Percentiles rank a stretch among this genome's conserved stretches.
Evolutionary conservation across 106 monocot genomes (phyloP).

Genomic region (Allium fistulosum): DNA sequence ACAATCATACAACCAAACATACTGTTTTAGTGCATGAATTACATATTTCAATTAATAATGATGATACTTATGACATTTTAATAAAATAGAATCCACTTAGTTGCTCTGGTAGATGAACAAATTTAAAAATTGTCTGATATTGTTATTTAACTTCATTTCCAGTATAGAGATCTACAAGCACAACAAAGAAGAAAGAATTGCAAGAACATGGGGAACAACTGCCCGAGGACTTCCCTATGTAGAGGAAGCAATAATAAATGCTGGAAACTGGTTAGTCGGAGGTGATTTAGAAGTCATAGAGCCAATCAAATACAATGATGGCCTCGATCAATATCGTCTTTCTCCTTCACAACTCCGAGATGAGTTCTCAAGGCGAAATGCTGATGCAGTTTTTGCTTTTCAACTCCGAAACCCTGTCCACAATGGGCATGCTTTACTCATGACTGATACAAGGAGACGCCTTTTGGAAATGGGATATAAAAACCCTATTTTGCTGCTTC

Average conservation of each 20-base stretch:
- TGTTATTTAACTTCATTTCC: constrained; percentile 7
- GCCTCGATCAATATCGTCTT: constrained; percentile 73
- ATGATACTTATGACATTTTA: too few relatives aligned
- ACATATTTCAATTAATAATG: too few relatives aligned
- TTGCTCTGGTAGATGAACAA: too few relatives aligned
- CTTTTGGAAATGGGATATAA: constrained; percentile 90
- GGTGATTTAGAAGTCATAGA: constrained; percentile 86
- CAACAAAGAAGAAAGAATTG: constrained; percentile 92
- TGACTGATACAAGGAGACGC: constrained; percentile 79
- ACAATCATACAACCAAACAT: too few relatives aligned
- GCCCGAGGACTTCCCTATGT: constrained; percentile 77
- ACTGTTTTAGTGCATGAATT: too few relatives aligned
- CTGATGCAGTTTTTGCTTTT: constrained; percentile 97
- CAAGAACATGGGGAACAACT: constrained; percentile 95
- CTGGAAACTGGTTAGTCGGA: constrained; percentile 89
- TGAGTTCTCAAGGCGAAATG: constrained; percentile 74
- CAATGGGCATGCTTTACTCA: constrained; percentile 90
- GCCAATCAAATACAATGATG: constrained; percentile 89
- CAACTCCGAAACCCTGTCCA: constrained; percentile 97
- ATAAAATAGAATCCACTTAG: too few relatives aligned
- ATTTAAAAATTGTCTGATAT: too few relatives aligned
- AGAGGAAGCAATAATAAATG: constrained; percentile 59
- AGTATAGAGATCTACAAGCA: constrained; percentile 94
- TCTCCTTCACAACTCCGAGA: constrained; percentile 80
- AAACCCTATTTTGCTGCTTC: constrained; percentile 78